Conservation (phyloP, 352 stramenopile species). For the Pythium plurisporium region DNA sequence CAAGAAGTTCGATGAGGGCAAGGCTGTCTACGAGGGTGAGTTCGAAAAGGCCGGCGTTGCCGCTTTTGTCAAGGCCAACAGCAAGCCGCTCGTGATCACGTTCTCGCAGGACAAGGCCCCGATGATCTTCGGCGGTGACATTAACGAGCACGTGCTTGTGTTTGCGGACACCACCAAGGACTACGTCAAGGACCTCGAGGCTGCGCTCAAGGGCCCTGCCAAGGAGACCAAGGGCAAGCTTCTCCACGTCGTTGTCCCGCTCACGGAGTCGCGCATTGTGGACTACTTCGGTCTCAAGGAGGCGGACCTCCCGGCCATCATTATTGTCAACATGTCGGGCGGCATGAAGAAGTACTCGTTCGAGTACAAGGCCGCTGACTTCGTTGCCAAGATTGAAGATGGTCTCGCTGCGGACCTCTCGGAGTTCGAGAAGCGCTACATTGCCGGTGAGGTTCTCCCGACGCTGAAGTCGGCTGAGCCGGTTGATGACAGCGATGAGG, state of each 20-base stretch:
- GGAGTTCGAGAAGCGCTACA: slow-evolving; percentile 80
- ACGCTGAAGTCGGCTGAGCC: slow-evolving; percentile 92
- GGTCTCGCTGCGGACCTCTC: slow-evolving; percentile 46
- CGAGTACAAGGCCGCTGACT: slow-evolving; percentile 64
- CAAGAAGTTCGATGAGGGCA: slow-evolving; percentile 88
- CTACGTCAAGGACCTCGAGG: slow-evolving; percentile 56
- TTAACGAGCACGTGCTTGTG: slow-evolving; percentile 84
- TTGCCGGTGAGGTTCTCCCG: slow-evolving; percentile 83
- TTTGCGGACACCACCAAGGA: slow-evolving; percentile 75
- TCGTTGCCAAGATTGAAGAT: slow-evolving; percentile 64
- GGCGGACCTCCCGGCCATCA: slow-evolving; percentile 77
- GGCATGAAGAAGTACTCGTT: slow-evolving; percentile 93
- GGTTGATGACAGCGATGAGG: slow-evolving; percentile 81
- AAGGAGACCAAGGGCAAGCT: slow-evolving; percentile 85
- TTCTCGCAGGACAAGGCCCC: slow-evolving; percentile 89
- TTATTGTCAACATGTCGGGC: slow-evolving; percentile 89
- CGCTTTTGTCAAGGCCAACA: slow-evolving; percentile 75
- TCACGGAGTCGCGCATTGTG: slow-evolving; percentile 87
- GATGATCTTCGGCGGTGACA: slow-evolving; percentile 88
- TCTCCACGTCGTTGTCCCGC: slow-evolving; percentile 86
- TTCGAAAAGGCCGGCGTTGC: slow-evolving; percentile 61
- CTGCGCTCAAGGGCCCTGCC: slow-evolving; percentile 55
- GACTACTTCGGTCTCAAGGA: slow-evolving; percentile 92
- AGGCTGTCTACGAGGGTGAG: slow-evolving; percentile 69
- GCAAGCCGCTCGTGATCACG: slow-evolving; percentile 85